Evolutionary conservation across 352 stramenopile species (phyloP), one percentile per base, ranked within the genome.

Genomic region (Globisporangium perplexum): DNA sequence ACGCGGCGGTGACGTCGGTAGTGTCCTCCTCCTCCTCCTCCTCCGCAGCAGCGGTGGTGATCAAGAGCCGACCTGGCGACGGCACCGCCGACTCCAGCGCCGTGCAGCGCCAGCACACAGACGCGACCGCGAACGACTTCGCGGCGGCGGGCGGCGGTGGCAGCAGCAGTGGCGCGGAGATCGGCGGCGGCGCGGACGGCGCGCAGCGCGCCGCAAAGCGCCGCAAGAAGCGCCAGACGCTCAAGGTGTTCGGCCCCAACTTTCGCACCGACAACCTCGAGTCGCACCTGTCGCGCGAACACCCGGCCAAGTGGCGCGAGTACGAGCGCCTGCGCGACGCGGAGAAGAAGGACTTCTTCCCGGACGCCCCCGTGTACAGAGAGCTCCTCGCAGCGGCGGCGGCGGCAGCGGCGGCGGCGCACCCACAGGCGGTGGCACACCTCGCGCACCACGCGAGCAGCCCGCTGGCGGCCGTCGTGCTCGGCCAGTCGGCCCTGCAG

Each of bases 201-300:
- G 24, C 48, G 45, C 62, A 62, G 38, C 54, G 45, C 7, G 22
- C 63, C 14, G 46, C 49, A 38, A 82, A 82, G 66, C 63, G 65
- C 33, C 60, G 71, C 38, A 78, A 78, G 60, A 82, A 82, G 60
- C 66, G 71, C n/a, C 71, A 82, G 66, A 82, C 69, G 51, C 64
- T 78, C 59, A 82, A 82, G 47, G 58, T 82, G 18, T 82, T 82
- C 57, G 71, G 71, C 0, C 71, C 71, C 1, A 82, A 82, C 51
- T 82, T 82, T 58, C 71, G 71, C 41, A 82, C 71, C 17, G 71
- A 82, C 62, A 82, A 82, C 49, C 55, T 82, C 44, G 71, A 82
- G 59, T 78, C 69, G 23, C 71, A 82, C 48, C 48, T 82, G 30
- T 72, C 69, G 51, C 61, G 71, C 53, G 71, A 82, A 53, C 71